Conservation (phyloP, 2,329 filamentous ascomycete species). For the Dactylellina sp. region DNA sequence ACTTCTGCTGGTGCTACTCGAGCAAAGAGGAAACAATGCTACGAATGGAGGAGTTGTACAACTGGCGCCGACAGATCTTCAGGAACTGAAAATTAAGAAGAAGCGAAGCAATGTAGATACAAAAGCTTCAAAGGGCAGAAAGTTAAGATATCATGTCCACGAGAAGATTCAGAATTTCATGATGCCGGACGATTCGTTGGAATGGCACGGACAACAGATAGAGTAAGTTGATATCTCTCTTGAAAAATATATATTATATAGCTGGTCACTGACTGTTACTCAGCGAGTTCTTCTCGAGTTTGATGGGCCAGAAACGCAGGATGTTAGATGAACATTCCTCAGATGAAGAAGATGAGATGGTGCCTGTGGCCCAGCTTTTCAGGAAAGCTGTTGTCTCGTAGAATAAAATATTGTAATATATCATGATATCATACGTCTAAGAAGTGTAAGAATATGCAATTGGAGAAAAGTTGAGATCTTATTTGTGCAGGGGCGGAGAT, state of each 20-base stretch:
- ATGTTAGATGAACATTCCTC: slow-evolving; percentile 65
- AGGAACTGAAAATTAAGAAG: slow-evolving; percentile 69
- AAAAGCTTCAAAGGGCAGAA: slow-evolving; percentile 92
- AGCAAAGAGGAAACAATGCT: slow-evolving; percentile 79
- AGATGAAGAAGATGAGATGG: slow-evolving; percentile 61
- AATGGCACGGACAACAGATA: slow-evolving; percentile 83
- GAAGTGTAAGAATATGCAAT: slow-evolving; percentile 29
- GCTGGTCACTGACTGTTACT: slow-evolving; percentile 17
- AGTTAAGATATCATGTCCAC: slow-evolving; percentile 92
- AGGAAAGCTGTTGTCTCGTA: slow-evolving; percentile 59
- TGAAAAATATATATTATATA: not conserved
- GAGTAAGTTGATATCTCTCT: slow-evolving; percentile 65
- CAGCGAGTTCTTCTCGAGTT: slow-evolving; percentile 67
- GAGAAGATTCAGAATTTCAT: slow-evolving; percentile 99
- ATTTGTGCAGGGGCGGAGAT: too few relatives aligned
- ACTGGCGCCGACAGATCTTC: slow-evolving; percentile 69
- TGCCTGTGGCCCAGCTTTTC: slow-evolving; percentile 64
- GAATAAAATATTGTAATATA: slow-evolving; percentile 25
- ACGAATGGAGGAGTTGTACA: slow-evolving; percentile 67
- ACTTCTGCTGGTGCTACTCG: slow-evolving; percentile 90
- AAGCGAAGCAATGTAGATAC: slow-evolving; percentile 87
- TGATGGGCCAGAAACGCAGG: slow-evolving; percentile 66
- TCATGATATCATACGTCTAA: slow-evolving; percentile 6
- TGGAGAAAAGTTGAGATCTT: not conserved
- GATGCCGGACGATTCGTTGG: slow-evolving; percentile 84